A percentile compares a stretch with the other conserved stretches of the same genome.
Evolutionary conservation across 2,329 filamentous ascomycete genomes (phyloP).

Genomic region (Nigrograna mackinnonii): DNA sequence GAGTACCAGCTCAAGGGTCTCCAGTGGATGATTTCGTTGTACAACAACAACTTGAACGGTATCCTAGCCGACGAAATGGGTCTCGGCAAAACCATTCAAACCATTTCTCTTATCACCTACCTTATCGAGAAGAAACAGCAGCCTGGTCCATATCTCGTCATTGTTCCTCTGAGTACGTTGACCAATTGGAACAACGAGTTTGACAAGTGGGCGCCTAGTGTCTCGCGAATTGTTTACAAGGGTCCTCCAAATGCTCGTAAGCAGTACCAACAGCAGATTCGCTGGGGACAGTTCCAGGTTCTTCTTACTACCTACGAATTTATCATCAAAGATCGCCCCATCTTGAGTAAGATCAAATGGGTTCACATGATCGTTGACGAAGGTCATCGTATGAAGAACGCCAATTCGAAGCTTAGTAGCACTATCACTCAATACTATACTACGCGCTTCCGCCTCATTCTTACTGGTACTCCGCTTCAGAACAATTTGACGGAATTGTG

Average conservation of each 20-base stretch:
- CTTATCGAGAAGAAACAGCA: constrained; percentile 96
- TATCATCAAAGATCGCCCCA: constrained; percentile 96
- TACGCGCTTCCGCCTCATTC: constrained; percentile 92
- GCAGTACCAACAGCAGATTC: constrained; percentile 89
- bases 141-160: constrained; percentile 89
- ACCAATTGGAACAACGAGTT: constrained; percentile 99
- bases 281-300: constrained; percentile 94
- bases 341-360: constrained; percentile 99
- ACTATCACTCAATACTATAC: constrained; percentile 95
- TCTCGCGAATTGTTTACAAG: constrained; percentile 92
- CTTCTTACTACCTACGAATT: constrained; percentile 98
- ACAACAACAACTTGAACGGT: constrained; percentile 99
- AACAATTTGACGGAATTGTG: constrained; percentile 96
- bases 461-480: constrained; percentile 95
- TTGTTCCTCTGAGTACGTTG: constrained; percentile 93
- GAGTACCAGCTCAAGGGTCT: constrained; percentile 98
- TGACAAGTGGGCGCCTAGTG: constrained; percentile 94
- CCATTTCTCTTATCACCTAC: constrained; percentile 95
- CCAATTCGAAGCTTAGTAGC: constrained; percentile 91
- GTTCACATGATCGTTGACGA: constrained; percentile 99
- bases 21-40: constrained; percentile 99
- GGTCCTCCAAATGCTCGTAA: constrained; percentile 88
- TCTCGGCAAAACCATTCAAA: constrained; percentile 99
- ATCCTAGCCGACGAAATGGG: constrained; percentile 99
- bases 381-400: constrained; percentile 99